A percentile compares a stretch with the other conserved stretches of the same genome.
phyloP scores from a whole-genome alignment of 164 flowering plant genomes.

The Magnolia kwangsiensis region DNA sequence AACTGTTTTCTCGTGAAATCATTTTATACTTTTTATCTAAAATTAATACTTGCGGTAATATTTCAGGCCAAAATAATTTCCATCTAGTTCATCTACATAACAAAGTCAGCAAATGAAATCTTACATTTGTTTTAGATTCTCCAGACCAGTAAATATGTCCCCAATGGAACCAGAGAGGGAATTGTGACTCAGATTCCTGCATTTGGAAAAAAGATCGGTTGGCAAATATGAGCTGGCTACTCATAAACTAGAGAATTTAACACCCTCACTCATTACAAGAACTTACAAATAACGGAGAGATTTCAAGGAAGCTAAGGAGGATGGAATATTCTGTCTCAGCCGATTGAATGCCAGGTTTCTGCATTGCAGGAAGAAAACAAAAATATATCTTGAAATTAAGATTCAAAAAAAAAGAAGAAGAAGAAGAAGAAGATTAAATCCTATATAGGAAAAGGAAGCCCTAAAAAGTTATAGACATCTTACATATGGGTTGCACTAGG shows the following conservation, averaged over 20 bases:
- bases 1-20: background rate
- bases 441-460: background rate
- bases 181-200: constrained; percentile 85
- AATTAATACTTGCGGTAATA: no score
- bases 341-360: constrained; percentile 73
- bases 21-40: background rate
- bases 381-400: background rate
- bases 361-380: constrained; percentile 15
- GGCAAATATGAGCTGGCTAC: background rate
- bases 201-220: constrained; percentile 5
- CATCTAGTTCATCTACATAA: background rate
- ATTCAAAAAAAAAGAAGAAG: background rate
- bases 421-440: background rate
- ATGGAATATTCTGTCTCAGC: constrained; percentile 49
- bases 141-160: constrained; percentile 55
- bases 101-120: constrained; percentile 1
- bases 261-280: constrained; percentile 7
- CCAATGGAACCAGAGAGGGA: constrained; percentile 66
- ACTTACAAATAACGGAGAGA: constrained; percentile 65
- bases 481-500: constrained; percentile 69
- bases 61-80: background rate
- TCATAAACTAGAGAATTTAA: background rate
- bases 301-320: constrained; percentile 39
- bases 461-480: constrained; percentile 11
- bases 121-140: constrained; percentile 60